Conservation (phyloP, 805 yeast species). For the Wickerhamomyces strasburgensis region DNA sequence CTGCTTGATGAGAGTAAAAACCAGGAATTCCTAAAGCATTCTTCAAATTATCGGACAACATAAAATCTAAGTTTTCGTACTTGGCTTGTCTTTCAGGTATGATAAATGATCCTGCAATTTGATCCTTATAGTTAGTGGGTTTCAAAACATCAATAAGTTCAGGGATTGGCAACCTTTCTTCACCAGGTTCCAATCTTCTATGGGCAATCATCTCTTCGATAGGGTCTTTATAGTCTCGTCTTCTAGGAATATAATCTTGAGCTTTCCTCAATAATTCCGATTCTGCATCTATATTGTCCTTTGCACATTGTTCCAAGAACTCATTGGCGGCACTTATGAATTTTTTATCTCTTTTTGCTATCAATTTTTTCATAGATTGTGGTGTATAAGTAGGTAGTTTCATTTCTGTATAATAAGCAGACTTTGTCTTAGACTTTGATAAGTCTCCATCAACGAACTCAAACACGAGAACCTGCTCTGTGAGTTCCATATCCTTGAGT, state of each 20-base stretch:
- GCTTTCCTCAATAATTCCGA: conserved; percentile 34
- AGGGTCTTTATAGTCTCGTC: conserved; percentile 52
- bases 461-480: conserved; percentile 59
- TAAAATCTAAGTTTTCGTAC: conserved; percentile 38
- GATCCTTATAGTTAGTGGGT: conserved; percentile 53
- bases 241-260: conserved; percentile 39
- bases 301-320: conserved; percentile 32
- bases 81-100: conserved; percentile 43
- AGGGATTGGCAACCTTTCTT: conserved; percentile 39
- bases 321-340: conserved; percentile 38
- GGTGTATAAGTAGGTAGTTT: conserved; percentile 46
- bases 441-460: conserved; percentile 70
- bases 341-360: conserved; percentile 49
- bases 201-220: conserved; percentile 48
- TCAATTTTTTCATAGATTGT: conserved; percentile 55
- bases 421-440: conserved; percentile 43
- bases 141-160: conserved; percentile 47
- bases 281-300: conserved; percentile 34
- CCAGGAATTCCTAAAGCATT: conserved; percentile 45
- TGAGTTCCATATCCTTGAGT: conserved; percentile 34
- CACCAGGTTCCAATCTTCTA: conserved; percentile 19
- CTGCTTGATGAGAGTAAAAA: conserved; percentile 78
- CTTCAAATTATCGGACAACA: conserved; percentile 46
- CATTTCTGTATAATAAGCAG: conserved; percentile 39
- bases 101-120: conserved; percentile 51